Conservation (phyloP, 768 basidiomycete genomes). For the Goffeauzyma gilvescens region DNA sequence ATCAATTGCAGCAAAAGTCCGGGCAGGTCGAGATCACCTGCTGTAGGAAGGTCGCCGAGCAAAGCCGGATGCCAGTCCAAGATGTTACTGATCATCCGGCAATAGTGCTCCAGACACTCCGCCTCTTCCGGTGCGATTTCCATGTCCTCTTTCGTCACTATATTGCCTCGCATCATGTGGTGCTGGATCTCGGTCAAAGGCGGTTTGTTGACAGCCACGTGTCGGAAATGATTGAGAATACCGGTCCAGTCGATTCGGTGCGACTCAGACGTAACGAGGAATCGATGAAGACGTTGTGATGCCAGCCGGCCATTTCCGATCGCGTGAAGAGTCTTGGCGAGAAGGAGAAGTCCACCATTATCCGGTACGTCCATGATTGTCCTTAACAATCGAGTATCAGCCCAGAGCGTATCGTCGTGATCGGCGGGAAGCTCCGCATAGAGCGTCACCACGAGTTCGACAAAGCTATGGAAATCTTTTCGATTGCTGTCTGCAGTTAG, state of each 20-base stretch:
- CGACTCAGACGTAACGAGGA: conserved; percentile 3
- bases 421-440: conserved; percentile 6
- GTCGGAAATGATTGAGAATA: conserved; percentile 5
- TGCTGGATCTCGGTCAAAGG: neutral
- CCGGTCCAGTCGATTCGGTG: conserved; percentile 6
- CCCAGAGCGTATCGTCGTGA: conserved; percentile 10
- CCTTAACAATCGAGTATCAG: conserved; percentile 7
- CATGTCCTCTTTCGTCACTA: conserved; percentile 1
- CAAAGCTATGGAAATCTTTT: conserved; percentile 6
- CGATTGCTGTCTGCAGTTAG: neutral
- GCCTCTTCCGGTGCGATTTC: conserved; percentile 6
- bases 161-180: neutral
- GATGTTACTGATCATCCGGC: conserved; percentile 3
- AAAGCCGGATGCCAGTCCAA: conserved; percentile 5
- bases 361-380: conserved; percentile 6
- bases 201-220: conserved; percentile 2
- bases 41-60: neutral
- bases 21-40: neutral
- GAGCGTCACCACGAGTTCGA: conserved; percentile 7
- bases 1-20: conserved; percentile 3
- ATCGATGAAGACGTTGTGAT: conserved; percentile 1
- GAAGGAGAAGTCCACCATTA: neutral
- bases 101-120: conserved; percentile 1
- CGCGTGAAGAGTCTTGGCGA: conserved; percentile 1
- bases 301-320: conserved; percentile 6